These are phyloP conservation scores for Peniophora sp. DNA, from an alignment of 1,284 basidiomycete genomes.

Conservation along the genomic window DNA sequence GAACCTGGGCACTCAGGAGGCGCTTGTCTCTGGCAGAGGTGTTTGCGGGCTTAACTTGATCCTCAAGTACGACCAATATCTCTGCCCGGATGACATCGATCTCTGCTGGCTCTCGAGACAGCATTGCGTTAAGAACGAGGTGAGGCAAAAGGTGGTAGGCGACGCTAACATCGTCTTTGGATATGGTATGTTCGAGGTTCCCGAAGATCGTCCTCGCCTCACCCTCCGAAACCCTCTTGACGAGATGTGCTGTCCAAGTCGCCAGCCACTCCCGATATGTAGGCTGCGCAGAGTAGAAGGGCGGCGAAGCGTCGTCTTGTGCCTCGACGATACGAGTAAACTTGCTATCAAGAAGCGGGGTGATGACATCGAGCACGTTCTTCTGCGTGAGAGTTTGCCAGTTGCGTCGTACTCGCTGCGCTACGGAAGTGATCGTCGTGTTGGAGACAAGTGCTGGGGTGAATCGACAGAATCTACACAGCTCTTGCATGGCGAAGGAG, in stretches of 20 bases:
- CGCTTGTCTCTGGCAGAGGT: conserved; percentile 67
- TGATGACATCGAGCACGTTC: conserved; percentile 81
- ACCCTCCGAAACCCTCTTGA: conserved; percentile 53
- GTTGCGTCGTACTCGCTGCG: conserved; percentile 40
- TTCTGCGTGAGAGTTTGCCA: conserved; percentile 75
- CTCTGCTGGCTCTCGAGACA: conserved; percentile 65
- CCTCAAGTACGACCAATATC: conserved; percentile 76
- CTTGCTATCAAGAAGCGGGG: conserved; percentile 78
- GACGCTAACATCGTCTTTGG: conserved; percentile 86
- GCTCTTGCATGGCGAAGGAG: conserved; percentile 90
- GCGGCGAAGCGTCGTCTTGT: conserved; percentile 38
- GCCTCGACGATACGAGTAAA: conserved; percentile 44
- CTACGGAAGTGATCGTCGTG: conserved; percentile 45
- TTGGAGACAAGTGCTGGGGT: conserved; percentile 59
- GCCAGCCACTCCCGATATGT: conserved; percentile 98
- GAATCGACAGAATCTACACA: conserved; percentile 86
- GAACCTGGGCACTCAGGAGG: conserved; percentile 84
- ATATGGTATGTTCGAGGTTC: conserved; percentile 73
- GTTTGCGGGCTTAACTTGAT: conserved; percentile 69
- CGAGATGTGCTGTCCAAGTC: conserved; percentile 83
- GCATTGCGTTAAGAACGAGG: conserved; percentile 80
- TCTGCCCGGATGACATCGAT: conserved; percentile 67
- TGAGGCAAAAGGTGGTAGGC: conserved; percentile 91
- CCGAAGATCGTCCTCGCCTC: conserved; percentile 68
- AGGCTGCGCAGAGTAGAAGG: conserved; percentile 69